Percentiles rank a stretch among this genome's conserved stretches.
phyloP scores from a whole-genome alignment of 139 green algal species.

The Spirogloea muscicola region DNA sequence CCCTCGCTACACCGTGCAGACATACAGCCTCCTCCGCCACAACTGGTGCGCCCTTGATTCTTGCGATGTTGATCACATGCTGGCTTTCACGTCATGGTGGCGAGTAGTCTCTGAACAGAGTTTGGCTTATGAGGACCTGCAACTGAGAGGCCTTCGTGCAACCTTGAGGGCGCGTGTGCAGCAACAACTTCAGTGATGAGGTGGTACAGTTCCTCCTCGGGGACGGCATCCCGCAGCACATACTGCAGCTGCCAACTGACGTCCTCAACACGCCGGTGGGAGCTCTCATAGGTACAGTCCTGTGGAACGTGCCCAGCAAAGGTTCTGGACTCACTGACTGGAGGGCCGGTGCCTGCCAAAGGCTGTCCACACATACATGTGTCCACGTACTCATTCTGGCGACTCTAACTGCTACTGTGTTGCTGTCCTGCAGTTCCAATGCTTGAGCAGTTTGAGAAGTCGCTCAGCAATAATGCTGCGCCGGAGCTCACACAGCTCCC shows the following conservation, averaged over 20 bases:
- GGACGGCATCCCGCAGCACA: slow-evolving; percentile 46
- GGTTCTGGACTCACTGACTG: neutral
- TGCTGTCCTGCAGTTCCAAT: slow-evolving; percentile 13
- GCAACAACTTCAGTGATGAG: slow-evolving; percentile 56
- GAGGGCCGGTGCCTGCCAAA: slow-evolving; percentile 8
- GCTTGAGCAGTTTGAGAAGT: slow-evolving; percentile 25
- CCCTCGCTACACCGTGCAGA: slow-evolving; percentile 13
- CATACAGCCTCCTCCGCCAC: slow-evolving; percentile 49
- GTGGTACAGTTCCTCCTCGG: slow-evolving; percentile 44
- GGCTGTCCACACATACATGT: neutral
- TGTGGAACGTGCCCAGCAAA: neutral
- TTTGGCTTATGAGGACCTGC: no score
- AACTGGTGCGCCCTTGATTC: no score
- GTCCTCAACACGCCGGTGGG: slow-evolving; percentile 42
- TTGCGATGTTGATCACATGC: no score
- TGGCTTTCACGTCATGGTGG: no score
- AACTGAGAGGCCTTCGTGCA: no score
- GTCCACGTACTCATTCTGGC: neutral
- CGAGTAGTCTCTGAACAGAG: no score
- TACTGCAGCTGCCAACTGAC: slow-evolving; percentile 39
- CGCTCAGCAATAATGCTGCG: no score
- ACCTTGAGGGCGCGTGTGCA: no score
- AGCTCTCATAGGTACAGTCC: slow-evolving; percentile 28
- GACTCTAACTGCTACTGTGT: neutral
- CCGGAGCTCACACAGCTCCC: neutral